These are phyloP conservation scores for Penicillium dipodomyicola DNA, from an alignment of 495 filamentous ascomycete genomes.

Conservation along the genomic window DNA sequence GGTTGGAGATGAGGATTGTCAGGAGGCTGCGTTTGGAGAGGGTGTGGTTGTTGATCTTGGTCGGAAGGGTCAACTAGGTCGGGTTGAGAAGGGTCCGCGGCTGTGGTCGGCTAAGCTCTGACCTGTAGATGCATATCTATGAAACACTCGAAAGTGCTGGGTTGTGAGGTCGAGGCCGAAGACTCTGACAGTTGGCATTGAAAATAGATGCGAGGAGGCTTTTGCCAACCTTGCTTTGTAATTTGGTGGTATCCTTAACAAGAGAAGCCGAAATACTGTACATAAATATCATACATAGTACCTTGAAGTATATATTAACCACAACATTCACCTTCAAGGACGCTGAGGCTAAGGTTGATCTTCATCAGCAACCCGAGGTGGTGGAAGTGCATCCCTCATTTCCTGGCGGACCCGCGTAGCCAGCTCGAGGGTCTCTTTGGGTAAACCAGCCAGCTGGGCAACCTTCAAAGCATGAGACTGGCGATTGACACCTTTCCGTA, in stretches of 20 bases:
- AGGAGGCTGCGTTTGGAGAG: conserved; percentile 66
- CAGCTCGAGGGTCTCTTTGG: conserved; percentile 56
- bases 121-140: neutral
- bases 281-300: conserved; percentile 7
- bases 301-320: neutral
- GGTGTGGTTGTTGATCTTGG: conserved; percentile 37
- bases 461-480: conserved; percentile 90
- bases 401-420: conserved; percentile 41
- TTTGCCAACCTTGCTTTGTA: neutral
- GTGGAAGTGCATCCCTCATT: conserved; percentile 13
- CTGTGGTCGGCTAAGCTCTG: conserved; percentile 30
- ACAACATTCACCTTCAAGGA: neutral
- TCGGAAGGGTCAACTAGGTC: conserved; percentile 24
- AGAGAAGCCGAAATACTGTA: conserved; percentile 5
- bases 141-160: neutral
- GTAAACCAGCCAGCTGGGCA: conserved; percentile 77
- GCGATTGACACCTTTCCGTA: conserved; percentile 79
- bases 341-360: neutral
- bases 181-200: neutral
- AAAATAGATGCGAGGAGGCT: neutral
- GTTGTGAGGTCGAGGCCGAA: neutral
- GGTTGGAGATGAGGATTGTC: conserved; percentile 80
- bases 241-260: conserved; percentile 1
- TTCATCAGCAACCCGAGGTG: neutral
- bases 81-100: conserved; percentile 35